Conservation (phyloP, 805 yeast species). For the Ogataea sp. region DNA sequence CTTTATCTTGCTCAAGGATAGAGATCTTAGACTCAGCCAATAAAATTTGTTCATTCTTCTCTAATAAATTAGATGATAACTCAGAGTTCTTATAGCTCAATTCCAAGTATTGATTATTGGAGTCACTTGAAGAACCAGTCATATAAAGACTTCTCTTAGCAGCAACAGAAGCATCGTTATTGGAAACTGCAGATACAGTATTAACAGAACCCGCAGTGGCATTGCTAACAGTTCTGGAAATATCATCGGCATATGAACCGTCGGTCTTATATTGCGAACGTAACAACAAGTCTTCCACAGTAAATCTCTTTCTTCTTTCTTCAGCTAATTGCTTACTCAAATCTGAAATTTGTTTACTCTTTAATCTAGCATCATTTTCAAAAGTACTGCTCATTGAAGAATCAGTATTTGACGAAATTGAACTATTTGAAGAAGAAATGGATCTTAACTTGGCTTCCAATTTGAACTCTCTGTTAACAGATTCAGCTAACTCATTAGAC, state of each 20-base stretch:
- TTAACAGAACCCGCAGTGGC: not conserved
- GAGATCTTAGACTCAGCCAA: conserved; percentile 40
- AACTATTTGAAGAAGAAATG: not conserved
- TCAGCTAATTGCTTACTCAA: conserved; percentile 51
- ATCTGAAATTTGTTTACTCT: conserved; percentile 37
- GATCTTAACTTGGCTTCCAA: conserved; percentile 37
- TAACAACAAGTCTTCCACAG: conserved; percentile 64
- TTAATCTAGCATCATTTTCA: conserved; percentile 4
- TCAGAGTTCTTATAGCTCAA: conserved; percentile 49
- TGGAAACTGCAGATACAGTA: too few relatives aligned
- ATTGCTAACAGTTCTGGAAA: conserved; percentile 24
- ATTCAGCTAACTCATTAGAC: conserved; percentile 64
- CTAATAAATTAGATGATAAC: conserved; percentile 36
- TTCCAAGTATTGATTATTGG: conserved; percentile 47
- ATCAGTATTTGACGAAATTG: not conserved
- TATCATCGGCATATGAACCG: conserved; percentile 32
- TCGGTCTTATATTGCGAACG: conserved; percentile 16
- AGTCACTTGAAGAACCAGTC: too few relatives aligned
- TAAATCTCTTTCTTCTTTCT: conserved; percentile 57
- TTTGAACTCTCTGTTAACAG: conserved; percentile 60
- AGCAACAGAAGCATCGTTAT: too few relatives aligned
- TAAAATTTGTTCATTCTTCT: conserved; percentile 39
- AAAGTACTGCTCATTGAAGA: not conserved
- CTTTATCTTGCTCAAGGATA: conserved; percentile 27
- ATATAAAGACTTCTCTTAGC: too few relatives aligned